Conservation (phyloP, 495 filamentous ascomycete genomes). For the Sordaria brevicollis region DNA sequence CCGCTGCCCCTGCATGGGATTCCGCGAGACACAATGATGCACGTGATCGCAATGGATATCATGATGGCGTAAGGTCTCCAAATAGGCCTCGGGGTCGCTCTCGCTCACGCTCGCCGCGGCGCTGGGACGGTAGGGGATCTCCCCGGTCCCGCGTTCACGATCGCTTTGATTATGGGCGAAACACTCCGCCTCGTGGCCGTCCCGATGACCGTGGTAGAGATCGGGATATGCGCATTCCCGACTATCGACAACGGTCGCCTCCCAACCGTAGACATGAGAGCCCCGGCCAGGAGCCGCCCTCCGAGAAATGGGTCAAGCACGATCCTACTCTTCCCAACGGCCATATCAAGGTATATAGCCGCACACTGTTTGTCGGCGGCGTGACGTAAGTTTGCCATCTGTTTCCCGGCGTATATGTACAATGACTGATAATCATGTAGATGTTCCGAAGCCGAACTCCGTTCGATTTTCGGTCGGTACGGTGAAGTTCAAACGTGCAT, state of each 20-base stretch:
- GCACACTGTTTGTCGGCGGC: conserved; percentile 93
- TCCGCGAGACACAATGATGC: conserved; percentile 32
- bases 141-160: conserved; percentile 31
- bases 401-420: conserved; percentile 6
- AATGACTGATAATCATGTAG: conserved; percentile 28
- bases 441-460: conserved; percentile 70
- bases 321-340: conserved; percentile 62
- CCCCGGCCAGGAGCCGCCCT: conserved; percentile 27
- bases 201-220: conserved; percentile 47
- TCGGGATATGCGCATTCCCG: conserved; percentile 46
- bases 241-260: conserved; percentile 82
- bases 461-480: conserved; percentile 63
- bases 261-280: conserved; percentile 50
- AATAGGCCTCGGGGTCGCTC: conserved; percentile 61
- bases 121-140: conserved; percentile 46
- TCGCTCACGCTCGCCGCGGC: conserved; percentile 58
- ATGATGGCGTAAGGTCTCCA: conserved; percentile 41
- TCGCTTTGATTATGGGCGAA: conserved; percentile 31
- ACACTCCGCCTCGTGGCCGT: conserved; percentile 34
- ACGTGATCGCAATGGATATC: conserved; percentile 53
- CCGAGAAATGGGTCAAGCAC: conserved; percentile 69
- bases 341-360: conserved; percentile 85
- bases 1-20: conserved; percentile 27
- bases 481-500: conserved; percentile 94
- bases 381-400: conserved; percentile 58